Evolutionary conservation across 495 filamentous ascomycete genomes (phyloP).

Genomic region (Halenospora varia): DNA sequence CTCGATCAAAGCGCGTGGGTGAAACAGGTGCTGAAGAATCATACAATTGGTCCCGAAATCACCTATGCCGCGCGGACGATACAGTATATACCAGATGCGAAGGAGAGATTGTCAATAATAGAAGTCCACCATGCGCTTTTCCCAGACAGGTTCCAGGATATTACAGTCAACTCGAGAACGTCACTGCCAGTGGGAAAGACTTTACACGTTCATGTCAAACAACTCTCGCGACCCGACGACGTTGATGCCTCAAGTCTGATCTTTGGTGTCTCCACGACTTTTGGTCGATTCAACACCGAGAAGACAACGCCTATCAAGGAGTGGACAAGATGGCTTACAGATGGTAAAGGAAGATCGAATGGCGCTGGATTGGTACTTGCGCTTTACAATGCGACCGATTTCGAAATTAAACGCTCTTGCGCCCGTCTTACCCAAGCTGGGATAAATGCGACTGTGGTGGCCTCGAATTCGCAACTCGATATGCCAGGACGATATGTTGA

Average conservation of each 20-base stretch:
- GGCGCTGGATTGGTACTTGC: constrained; percentile 41
- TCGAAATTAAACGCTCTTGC: constrained; percentile 28
- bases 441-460: constrained; percentile 29
- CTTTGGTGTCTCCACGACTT: constrained; percentile 56
- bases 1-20: constrained; percentile 7
- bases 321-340: constrained; percentile 34
- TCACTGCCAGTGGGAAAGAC: constrained; percentile 5
- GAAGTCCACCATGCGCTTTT: constrained; percentile 16
- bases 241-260: constrained; percentile 49
- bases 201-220: constrained; percentile 19
- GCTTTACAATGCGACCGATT: constrained; percentile 38
- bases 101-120: constrained; percentile 9
- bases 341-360: constrained; percentile 26
- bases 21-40: constrained; percentile 11
- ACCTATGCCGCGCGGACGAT: constrained; percentile 22
- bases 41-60: constrained; percentile 20
- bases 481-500: constrained; percentile 33
- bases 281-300: constrained; percentile 46
- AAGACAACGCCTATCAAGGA: constrained; percentile 27
- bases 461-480: constrained; percentile 23
- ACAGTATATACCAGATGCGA: constrained; percentile 21
- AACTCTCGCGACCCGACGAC: constrained; percentile 16
- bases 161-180: constrained; percentile 5
- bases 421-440: constrained; percentile 19
- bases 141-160: constrained; percentile 11